phyloP scores from a whole-genome alignment of 2,329 filamentous ascomycete genomes.

The Phialophora tarda region DNA sequence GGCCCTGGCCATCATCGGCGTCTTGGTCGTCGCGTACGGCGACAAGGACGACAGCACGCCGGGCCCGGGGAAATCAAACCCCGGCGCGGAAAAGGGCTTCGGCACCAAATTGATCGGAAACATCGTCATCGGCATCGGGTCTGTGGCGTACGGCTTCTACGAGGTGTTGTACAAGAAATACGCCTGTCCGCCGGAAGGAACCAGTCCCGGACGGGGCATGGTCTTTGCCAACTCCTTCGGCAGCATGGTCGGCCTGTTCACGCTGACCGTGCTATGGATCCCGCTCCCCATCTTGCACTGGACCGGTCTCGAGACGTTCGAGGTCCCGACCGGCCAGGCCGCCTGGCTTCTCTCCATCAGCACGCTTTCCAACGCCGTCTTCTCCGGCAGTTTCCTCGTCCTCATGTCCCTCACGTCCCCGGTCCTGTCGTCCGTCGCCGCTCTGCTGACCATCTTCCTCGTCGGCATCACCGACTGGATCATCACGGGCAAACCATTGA shows the following conservation, averaged over 20 bases:
- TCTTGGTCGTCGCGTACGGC: conserved; percentile 94
- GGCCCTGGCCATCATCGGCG: conserved; percentile 81
- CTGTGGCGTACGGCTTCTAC: conserved; percentile 92
- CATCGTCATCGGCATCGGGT: conserved; percentile 86
- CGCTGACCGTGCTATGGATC: conserved; percentile 85
- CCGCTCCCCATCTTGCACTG: conserved; percentile 84
- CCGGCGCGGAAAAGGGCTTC: conserved; percentile 37
- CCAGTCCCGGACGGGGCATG: conserved; percentile 82
- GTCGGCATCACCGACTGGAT: conserved; percentile 92
- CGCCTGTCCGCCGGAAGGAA: conserved; percentile 91
- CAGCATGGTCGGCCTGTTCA: conserved; percentile 84
- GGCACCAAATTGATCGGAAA: conserved; percentile 77
- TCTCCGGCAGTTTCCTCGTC: conserved; percentile 90
- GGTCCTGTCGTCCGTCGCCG: conserved; percentile 89
- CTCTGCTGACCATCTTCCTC: conserved; percentile 93
- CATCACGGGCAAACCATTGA: conserved; percentile 77
- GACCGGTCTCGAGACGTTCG: conserved; percentile 79
- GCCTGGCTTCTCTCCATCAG: conserved; percentile 80
- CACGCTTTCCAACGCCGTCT: conserved; percentile 84
- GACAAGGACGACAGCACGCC: conserved; percentile 65
- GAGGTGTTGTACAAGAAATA: conserved; percentile 95
- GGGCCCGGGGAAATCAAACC: conserved; percentile 46
- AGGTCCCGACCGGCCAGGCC: conserved; percentile 76
- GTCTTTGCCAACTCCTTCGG: conserved; percentile 95
- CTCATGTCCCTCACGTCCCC: conserved; percentile 92